These are phyloP conservation scores for Heterotrichella gracilis DNA, from an alignment of 352 stramenopile genomes.

Conservation along the genomic window DNA sequence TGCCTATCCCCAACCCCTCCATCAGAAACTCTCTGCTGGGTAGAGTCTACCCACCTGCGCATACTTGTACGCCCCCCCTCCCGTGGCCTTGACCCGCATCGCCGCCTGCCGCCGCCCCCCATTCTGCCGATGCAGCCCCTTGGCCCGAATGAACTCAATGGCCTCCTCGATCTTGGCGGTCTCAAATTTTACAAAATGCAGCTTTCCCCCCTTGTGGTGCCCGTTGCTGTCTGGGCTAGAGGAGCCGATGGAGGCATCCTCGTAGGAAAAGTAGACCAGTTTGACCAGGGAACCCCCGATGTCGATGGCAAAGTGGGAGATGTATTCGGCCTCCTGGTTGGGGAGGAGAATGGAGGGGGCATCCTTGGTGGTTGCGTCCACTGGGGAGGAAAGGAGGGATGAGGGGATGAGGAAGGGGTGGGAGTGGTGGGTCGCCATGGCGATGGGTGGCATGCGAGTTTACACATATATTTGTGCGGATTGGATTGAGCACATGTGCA, in stretches of 20 bases:
- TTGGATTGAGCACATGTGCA: too few species aligned
- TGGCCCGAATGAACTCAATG: conserved; percentile 29
- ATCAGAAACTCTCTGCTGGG: conserved; percentile 16
- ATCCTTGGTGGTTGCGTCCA: too few species aligned
- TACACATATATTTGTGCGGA: too few species aligned
- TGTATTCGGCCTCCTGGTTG: too few species aligned
- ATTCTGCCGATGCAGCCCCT: conserved; percentile 22
- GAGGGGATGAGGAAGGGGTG: too few species aligned
- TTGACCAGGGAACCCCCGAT: conserved; percentile 58
- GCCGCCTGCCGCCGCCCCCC: background rate
- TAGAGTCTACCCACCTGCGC: too few species aligned
- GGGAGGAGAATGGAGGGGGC: too few species aligned
- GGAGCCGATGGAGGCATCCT: conserved; percentile 42
- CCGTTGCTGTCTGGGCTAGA: conserved; percentile 33
- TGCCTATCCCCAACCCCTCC: conserved; percentile 13
- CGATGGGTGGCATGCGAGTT: too few species aligned
- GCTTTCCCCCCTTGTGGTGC: conserved; percentile 49
- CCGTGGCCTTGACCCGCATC: conserved; percentile 13
- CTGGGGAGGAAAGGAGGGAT: too few species aligned
- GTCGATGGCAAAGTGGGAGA: conserved; percentile 56
- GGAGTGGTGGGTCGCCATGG: too few species aligned
- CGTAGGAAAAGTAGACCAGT: conserved; percentile 58
- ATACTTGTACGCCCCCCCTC: conserved; percentile 16
- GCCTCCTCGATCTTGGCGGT: conserved; percentile 28
- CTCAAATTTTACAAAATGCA: conserved; percentile 80